phyloP scores from a whole-genome alignment of 2,329 filamentous ascomycete genomes.

The Rugonectria rugulosa region DNA sequence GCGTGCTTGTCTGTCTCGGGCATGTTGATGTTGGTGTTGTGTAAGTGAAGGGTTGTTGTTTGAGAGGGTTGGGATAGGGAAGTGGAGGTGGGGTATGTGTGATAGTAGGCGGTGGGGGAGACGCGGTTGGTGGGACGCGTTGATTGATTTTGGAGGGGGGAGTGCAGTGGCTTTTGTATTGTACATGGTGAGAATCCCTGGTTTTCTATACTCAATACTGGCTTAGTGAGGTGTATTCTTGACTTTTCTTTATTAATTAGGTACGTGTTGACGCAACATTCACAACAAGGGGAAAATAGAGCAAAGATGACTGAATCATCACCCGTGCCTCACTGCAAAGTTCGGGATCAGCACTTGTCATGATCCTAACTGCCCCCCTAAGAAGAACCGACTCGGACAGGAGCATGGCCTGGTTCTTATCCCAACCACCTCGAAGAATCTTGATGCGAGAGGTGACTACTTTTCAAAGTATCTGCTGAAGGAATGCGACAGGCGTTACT shows the following conservation, averaged over 20 bases:
- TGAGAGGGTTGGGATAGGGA: conserved; percentile 3
- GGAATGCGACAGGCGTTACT: too few species aligned
- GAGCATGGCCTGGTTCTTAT: not conserved
- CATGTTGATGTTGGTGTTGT: conserved; percentile 37
- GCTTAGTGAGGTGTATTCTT: too few species aligned
- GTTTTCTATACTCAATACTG: too few species aligned
- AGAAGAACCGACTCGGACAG: not conserved
- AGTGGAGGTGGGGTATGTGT: conserved; percentile 27
- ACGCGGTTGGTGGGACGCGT: conserved; percentile 28
- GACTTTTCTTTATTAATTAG: too few species aligned
- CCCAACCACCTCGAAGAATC: too few species aligned
- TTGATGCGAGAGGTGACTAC: too few species aligned
- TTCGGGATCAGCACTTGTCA: not conserved
- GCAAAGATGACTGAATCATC: too few species aligned
- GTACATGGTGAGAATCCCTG: too few species aligned
- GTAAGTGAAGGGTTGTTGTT: conserved; percentile 5
- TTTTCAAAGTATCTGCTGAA: too few species aligned
- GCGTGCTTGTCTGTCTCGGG: conserved; percentile 72
- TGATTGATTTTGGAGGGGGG: conserved; percentile 1
- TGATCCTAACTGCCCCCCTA: not conserved
- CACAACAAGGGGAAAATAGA: too few species aligned
- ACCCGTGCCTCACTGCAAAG: too few species aligned
- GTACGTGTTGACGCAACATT: too few species aligned
- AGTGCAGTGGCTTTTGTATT: not conserved
- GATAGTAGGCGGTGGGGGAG: conserved; percentile 28